Base-by-base conservation (phyloP, 805 yeast genomes). In the Kluyveromyces nonfermentans region DNA sequence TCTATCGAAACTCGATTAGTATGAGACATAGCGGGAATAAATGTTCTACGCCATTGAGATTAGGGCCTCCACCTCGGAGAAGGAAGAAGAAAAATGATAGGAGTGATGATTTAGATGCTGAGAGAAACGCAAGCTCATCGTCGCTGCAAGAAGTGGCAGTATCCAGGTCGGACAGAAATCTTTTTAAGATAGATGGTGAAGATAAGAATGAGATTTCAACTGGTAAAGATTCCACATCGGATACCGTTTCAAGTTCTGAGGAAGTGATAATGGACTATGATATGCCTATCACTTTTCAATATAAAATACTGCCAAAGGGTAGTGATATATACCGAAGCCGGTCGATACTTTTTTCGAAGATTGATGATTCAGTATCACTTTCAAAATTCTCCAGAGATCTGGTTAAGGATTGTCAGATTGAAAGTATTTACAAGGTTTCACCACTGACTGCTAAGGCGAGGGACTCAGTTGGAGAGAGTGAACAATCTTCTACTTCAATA, bases 361-460 rank as follows among this genome's bases (percentile, higher is more conserved):
- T 61, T 15, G 49, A 50, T 43, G 41, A 47, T 20, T 47, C 55
- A 5, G 46, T 57, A 6, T 46, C 47, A 30, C 28, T 59, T 5
- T 55, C 55, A 35, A 43, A 48, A 14, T 58, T 61, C 43, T 49
- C 55, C 14, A 42, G 77, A 35, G 70, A 75, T 37, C 59, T 64
- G 28, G 67, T 80, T 8, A 74, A 74, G 35, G 69, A 57, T 55
- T 85, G 84, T 3, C 83, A 85, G 1, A 69, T 82, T 31, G 88
- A 82, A 57, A 75, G 74, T 51, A 69, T 78, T 47, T 69, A 71
- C 43, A 56, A 75, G 45, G 46, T 55, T 16, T 32, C 35, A 14
- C 17, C 42, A 2, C 45, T 12, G 66, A 64, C 7, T 68, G 63
- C 19, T 64, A 65, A 40, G 68, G 60, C 12, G 70, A 62, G 19